Conservation (phyloP, 192 early-diverging fungal genomes). For the Backusella tuberculispora region DNA sequence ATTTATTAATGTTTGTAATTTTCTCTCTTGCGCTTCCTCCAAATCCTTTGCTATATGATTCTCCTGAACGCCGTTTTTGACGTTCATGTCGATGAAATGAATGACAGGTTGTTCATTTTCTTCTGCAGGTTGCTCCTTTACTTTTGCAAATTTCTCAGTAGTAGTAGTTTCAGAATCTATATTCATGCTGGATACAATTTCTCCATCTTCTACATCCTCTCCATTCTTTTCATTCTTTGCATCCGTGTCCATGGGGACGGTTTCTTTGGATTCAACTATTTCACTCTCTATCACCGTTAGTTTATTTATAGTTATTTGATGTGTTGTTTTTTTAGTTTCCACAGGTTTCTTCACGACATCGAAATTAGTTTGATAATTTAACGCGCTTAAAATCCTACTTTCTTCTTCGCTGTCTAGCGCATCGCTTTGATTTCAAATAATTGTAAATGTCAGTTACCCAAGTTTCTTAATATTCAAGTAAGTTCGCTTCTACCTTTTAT, state of each 20-base stretch:
- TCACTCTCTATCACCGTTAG: too few relatives aligned
- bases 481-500: background rate
- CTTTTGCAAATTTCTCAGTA: background rate
- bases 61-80: background rate
- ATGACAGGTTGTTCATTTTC: background rate
- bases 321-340: too few relatives aligned
- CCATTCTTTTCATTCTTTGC: too few relatives aligned
- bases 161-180: background rate
- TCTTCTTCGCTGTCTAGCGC: background rate
- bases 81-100: background rate
- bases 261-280: background rate
- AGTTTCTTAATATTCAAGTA: too few relatives aligned
- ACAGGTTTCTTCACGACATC: background rate
- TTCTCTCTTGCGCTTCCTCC: background rate
- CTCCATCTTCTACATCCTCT: background rate
- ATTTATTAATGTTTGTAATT: background rate
- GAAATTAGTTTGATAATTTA: slow-evolving; percentile 5
- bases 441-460: background rate
- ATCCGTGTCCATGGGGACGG: background rate
- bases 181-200: background rate
- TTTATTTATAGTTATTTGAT: too few relatives aligned
- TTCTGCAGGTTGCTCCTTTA: background rate
- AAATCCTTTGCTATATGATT: background rate
- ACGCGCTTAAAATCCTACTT: slow-evolving; percentile 1
- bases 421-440: background rate